Percentiles rank a stretch among this genome's conserved stretches.
Conservation (phyloP, 108 stramenopile species). For the Nitzschia sp. region DNA sequence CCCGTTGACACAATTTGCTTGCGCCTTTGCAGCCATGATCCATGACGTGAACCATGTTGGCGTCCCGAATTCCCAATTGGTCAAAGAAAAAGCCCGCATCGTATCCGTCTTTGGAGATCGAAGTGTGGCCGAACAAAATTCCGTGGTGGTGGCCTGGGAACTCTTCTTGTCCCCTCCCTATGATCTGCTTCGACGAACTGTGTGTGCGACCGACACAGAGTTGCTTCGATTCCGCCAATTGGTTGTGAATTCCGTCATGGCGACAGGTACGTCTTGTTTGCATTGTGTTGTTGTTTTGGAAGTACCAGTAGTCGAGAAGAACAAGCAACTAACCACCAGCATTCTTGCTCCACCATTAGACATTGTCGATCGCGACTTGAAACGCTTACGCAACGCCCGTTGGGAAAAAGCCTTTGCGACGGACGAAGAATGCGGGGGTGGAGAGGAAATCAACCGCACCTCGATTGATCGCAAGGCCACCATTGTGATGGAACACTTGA, state of each 20-base stretch:
- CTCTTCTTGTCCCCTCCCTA: constrained; percentile 25
- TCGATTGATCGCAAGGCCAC: background rate
- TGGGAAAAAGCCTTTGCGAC: constrained; percentile 9
- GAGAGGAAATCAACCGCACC: background rate
- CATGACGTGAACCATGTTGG: constrained; percentile 61
- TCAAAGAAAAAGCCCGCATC: constrained; percentile 37
- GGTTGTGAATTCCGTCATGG: constrained; percentile 33
- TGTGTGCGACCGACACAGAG: constrained; percentile 8
- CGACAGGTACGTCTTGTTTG: constrained; percentile 23
- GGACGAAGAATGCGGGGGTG: background rate
- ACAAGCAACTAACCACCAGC: too few species aligned
- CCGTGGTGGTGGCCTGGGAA: constrained; percentile 26
- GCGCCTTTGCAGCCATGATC: constrained; percentile 46
- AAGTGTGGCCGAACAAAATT: constrained; percentile 36
- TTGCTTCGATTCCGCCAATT: constrained; percentile 33
- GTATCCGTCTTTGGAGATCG: constrained; percentile 23
- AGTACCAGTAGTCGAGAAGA: too few species aligned
- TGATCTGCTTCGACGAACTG: constrained; percentile 6
- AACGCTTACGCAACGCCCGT: background rate
- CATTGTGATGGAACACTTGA: constrained; percentile 41
- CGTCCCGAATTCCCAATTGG: constrained; percentile 46
- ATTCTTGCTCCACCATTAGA: background rate
- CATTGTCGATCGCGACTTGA: constrained; percentile 3
- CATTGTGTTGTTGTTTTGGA: too few species aligned
- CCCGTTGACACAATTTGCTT: constrained; percentile 44